Evolutionary conservation across 83 land plant genomes (phyloP).

Genomic region (Picea engelmannii): DNA sequence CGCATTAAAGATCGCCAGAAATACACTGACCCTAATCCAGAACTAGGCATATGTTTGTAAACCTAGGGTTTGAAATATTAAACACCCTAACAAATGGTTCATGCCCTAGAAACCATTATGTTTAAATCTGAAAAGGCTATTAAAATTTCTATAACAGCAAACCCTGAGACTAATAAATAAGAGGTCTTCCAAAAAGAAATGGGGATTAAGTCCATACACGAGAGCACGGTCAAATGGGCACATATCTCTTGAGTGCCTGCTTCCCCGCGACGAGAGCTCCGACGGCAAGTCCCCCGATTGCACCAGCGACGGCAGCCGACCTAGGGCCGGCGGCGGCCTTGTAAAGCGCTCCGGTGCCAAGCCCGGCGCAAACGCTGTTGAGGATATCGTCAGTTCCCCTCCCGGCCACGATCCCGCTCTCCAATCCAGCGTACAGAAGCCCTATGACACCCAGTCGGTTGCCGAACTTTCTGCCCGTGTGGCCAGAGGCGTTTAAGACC

Average conservation of each 20-base stretch:
- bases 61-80: no score
- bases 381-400: constrained; percentile 67
- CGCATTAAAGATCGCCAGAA: no score
- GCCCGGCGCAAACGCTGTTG: constrained; percentile 76
- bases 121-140: no score
- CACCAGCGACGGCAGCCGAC: constrained; percentile 64
- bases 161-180: no score
- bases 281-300: constrained; percentile 51
- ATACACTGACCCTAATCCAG: no score
- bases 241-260: constrained; percentile 31
- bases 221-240: no score
- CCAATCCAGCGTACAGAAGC: constrained; percentile 78
- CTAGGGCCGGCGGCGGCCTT: constrained; percentile 85
- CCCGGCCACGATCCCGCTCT: constrained; percentile 48
- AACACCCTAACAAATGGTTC: no score
- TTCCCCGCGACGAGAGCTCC: constrained; percentile 60
- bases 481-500: constrained; percentile 77
- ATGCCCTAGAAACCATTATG: no score
- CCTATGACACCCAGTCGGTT: constrained; percentile 80
- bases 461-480: constrained; percentile 55
- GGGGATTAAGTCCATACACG: no score
- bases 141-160: no score
- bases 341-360: constrained; percentile 72
- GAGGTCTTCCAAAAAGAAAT: no score
- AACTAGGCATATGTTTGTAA: no score